A percentile compares a stretch with the other conserved stretches of the same genome.
These are phyloP conservation scores for Wallacemonas sp. DNA, from an alignment of 208 protist genomes.

Conservation along the genomic window DNA sequence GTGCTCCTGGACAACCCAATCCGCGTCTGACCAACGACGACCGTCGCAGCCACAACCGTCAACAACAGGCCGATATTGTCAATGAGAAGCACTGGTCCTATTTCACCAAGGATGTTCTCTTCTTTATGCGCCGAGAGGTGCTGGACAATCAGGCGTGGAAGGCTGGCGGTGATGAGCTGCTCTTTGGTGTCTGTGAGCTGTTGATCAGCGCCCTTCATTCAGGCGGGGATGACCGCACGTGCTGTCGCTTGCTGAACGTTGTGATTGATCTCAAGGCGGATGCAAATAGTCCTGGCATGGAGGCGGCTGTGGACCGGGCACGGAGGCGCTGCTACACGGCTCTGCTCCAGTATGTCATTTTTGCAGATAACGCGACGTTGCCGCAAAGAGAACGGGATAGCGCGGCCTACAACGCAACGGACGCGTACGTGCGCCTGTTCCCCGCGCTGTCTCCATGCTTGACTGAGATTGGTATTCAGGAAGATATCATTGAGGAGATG, in stretches of 20 bases:
- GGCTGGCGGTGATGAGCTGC: conserved; percentile 23
- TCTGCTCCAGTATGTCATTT: conserved; percentile 41
- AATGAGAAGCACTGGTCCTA: conserved; percentile 63
- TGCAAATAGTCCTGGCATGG: conserved; percentile 12
- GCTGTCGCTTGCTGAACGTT: conserved; percentile 38
- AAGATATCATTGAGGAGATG: conserved; percentile 44
- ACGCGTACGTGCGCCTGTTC: conserved; percentile 48
- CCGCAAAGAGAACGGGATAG: conserved; percentile 32
- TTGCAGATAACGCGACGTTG: conserved; percentile 24
- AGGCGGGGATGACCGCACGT: conserved; percentile 33
- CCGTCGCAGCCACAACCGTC: neutral
- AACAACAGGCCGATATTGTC: conserved; percentile 45
- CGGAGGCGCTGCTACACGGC: conserved; percentile 34
- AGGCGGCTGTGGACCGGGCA: conserved; percentile 31
- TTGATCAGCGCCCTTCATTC: conserved; percentile 42
- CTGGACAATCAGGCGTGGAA: conserved; percentile 46
- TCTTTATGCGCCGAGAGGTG: conserved; percentile 49
- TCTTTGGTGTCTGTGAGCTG: conserved; percentile 33
- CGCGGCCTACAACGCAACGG: conserved; percentile 34
- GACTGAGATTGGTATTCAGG: conserved; percentile 24
- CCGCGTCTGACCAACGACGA: neutral
- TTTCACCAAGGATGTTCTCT: conserved; percentile 63
- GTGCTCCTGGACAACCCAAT: neutral
- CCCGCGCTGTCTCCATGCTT: conserved; percentile 39
- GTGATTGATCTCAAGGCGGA: conserved; percentile 31